Evolutionary conservation across 805 yeast genomes (phyloP).

Genomic region (Myxozyma nipponensis): DNA sequence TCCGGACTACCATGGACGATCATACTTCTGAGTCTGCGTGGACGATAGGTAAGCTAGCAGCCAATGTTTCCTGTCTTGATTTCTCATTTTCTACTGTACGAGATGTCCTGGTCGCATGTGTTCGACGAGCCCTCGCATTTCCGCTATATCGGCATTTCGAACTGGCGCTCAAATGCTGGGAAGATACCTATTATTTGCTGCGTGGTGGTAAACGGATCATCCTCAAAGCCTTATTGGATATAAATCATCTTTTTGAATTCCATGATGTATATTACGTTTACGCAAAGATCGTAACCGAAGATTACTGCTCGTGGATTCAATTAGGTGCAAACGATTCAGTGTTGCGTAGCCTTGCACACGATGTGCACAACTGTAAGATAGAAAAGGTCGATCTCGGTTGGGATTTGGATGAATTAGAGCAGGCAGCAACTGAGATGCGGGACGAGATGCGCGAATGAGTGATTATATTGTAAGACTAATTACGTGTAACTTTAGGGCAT

Average conservation of each 20-base stretch:
- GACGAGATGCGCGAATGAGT: neutral
- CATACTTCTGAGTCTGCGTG: constrained; percentile 85
- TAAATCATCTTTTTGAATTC: constrained; percentile 69
- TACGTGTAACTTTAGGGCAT: neutral
- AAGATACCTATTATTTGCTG: constrained; percentile 62
- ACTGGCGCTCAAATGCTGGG: constrained; percentile 62
- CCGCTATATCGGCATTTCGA: constrained; percentile 76
- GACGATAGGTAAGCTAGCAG: constrained; percentile 83
- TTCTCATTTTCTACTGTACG: constrained; percentile 43
- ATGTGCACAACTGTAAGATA: constrained; percentile 42
- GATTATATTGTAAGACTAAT: neutral
- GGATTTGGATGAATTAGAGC: constrained; percentile 31
- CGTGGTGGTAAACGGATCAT: constrained; percentile 67
- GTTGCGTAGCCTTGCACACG: constrained; percentile 67
- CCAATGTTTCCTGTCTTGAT: constrained; percentile 74
- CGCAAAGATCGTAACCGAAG: constrained; percentile 71
- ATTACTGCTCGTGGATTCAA: constrained; percentile 67
- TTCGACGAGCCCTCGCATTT: constrained; percentile 69
- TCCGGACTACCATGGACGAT: constrained; percentile 66
- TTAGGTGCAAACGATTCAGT: constrained; percentile 41
- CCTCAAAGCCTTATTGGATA: constrained; percentile 54
- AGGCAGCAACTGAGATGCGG: neutral
- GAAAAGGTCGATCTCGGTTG: constrained; percentile 29
- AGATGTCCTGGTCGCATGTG: constrained; percentile 56
- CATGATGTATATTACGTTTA: constrained; percentile 85